phyloP scores from a whole-genome alignment of 768 basidiomycete genomes.

The Mycena latifolia region DNA sequence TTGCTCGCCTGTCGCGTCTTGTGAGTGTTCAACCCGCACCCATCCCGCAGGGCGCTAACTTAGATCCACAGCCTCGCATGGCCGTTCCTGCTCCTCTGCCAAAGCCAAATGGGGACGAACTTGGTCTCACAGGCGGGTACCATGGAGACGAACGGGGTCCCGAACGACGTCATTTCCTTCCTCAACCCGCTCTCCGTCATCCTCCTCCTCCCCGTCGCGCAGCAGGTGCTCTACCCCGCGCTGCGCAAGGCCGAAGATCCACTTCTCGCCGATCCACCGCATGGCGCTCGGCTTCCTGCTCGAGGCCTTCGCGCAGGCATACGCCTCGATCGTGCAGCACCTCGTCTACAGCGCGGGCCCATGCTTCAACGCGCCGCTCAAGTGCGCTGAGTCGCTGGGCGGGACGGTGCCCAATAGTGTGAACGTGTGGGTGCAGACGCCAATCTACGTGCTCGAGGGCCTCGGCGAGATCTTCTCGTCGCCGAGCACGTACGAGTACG shows the following conservation, averaged over 20 bases:
- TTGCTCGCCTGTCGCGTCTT: constrained; percentile 30
- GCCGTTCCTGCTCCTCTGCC: constrained; percentile 26
- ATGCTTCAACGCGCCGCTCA: constrained; percentile 11
- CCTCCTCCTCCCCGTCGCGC: constrained; percentile 18
- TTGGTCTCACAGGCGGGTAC: constrained; percentile 26
- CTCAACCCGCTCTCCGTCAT: constrained; percentile 26
- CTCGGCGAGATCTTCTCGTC: constrained; percentile 34
- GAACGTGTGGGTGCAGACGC: constrained; percentile 19
- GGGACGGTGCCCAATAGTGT: constrained; percentile 17
- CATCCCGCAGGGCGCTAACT: background rate
- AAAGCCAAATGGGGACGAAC: constrained; percentile 27
- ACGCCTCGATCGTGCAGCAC: constrained; percentile 15
- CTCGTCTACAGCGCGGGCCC: constrained; percentile 17
- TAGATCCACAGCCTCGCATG: constrained; percentile 16
- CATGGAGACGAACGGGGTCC: constrained; percentile 29
- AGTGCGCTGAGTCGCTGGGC: constrained; percentile 2
- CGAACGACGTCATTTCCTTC: constrained; percentile 24
- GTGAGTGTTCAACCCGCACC: background rate
- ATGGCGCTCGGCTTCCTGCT: constrained; percentile 30
- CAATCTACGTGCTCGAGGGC: constrained; percentile 30
- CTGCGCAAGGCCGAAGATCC: constrained; percentile 27
- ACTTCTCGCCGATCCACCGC: constrained; percentile 27
- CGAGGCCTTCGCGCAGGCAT: constrained; percentile 24
- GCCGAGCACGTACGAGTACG: constrained; percentile 28
- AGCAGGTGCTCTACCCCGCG: constrained; percentile 20